phyloP scores from a whole-genome alignment of 1,284 basidiomycete species.

The Heterobasidion irregulare region DNA sequence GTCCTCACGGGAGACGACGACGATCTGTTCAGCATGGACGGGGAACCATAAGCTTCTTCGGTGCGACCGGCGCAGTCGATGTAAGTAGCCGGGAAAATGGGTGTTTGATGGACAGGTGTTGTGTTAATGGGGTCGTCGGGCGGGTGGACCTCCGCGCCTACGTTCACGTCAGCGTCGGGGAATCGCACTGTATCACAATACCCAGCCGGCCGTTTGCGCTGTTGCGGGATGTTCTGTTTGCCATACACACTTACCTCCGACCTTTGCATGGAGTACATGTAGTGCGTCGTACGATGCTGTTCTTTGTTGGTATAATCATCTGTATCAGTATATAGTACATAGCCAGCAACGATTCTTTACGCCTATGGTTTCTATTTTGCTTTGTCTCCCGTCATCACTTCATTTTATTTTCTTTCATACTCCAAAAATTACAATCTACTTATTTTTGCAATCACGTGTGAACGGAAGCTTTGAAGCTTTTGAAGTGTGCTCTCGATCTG shows the following conservation, averaged over 20 bases:
- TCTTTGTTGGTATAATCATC: conserved; percentile 1
- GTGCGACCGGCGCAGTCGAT: background rate
- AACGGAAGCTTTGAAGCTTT: no score
- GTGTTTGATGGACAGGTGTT: background rate
- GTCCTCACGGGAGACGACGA: conserved; percentile 53
- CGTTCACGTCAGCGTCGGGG: background rate
- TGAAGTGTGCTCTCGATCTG: no score
- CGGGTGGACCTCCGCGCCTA: background rate
- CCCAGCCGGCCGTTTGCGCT: background rate
- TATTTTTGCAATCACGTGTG: no score
- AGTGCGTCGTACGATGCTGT: conserved; percentile 1
- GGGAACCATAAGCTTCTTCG: conserved; percentile 18
- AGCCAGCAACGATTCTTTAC: background rate
- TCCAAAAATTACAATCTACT: no score
- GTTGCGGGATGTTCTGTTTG: background rate
- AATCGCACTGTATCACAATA: background rate
- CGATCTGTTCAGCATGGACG: conserved; percentile 62
- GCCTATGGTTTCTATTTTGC: background rate
- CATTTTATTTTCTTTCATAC: background rate
- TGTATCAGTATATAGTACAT: conserved; percentile 7
- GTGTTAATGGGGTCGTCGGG: background rate
- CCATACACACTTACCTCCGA: background rate
- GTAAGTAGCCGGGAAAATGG: background rate
- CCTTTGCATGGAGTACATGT: background rate
- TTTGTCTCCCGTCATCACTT: background rate